phyloP scores from a whole-genome alignment of 2,329 filamentous ascomycete species.

The Calonectria montana region DNA sequence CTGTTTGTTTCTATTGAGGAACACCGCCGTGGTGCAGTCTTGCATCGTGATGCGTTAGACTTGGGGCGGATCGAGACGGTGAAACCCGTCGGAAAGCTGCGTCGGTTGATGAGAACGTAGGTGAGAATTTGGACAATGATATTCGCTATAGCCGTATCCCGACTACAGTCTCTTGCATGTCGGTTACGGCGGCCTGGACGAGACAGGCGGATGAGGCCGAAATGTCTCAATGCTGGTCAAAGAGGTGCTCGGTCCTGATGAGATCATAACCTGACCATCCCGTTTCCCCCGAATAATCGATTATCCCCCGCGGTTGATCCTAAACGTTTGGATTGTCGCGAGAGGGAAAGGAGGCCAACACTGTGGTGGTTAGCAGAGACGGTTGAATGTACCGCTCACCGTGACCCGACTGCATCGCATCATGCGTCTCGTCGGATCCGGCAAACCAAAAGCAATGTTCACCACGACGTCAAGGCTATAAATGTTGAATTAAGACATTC shows the following conservation, averaged over 20 bases:
- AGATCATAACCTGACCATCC: background rate
- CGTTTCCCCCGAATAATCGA: too few species aligned
- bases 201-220: constrained; percentile 24
- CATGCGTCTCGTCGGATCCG: too few species aligned
- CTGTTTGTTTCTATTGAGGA: too few species aligned
- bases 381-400: too few species aligned
- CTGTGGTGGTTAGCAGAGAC: too few species aligned
- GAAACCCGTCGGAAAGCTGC: background rate
- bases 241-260: constrained; percentile 22
- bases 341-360: too few species aligned
- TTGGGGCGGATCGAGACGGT: too few species aligned
- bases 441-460: constrained; percentile 48
- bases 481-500: constrained; percentile 47
- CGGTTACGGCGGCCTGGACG: background rate
- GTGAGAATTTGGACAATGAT: background rate
- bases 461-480: constrained; percentile 54
- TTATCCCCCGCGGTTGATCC: too few species aligned
- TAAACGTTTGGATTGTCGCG: too few species aligned
- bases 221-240: constrained; percentile 22
- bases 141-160: background rate
- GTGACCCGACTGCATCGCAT: too few species aligned
- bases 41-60: background rate
- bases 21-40: constrained; percentile 27
- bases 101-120: constrained; percentile 7
- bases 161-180: background rate